Evolutionary conservation across 768 basidiomycete species (phyloP).

Genomic region (Suillus paluster): DNA sequence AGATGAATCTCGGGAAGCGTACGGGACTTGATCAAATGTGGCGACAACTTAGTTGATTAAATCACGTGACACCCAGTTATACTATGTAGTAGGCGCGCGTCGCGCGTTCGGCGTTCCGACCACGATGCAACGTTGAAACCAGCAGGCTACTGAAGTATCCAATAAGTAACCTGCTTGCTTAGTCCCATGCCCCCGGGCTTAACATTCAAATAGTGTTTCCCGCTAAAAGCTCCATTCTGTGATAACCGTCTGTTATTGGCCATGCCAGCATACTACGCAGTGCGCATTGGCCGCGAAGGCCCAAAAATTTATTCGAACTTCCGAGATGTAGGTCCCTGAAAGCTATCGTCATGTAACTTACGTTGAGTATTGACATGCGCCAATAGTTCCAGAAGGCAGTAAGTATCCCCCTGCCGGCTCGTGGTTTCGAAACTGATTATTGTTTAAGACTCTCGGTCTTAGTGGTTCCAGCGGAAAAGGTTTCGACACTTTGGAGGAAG

Average conservation of each 20-base stretch:
- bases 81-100: background rate
- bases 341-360: background rate
- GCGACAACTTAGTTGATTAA: too few relatives aligned
- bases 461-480: constrained; percentile 38
- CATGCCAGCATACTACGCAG: constrained; percentile 35
- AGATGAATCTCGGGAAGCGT: constrained; percentile 40
- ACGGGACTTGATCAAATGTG: constrained; percentile 33
- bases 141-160: background rate
- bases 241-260: too few relatives aligned
- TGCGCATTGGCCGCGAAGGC: constrained; percentile 38
- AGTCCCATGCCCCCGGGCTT: background rate
- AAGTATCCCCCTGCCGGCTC: constrained; percentile 8
- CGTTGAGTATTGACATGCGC: background rate
- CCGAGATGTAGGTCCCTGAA: constrained; percentile 25
- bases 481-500: constrained; percentile 34
- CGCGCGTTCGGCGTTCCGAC: too few relatives aligned
- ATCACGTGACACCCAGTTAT: too few relatives aligned
- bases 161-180: background rate
- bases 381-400: constrained; percentile 30
- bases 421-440: background rate
- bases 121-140: background rate
- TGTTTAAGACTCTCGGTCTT: constrained; percentile 30
- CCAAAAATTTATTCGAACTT: constrained; percentile 35
- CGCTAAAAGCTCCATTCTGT: background rate
- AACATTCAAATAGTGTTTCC: background rate